Conservation (phyloP, 2,329 filamentous ascomycete species). For the Lecanicillium sp. region DNA sequence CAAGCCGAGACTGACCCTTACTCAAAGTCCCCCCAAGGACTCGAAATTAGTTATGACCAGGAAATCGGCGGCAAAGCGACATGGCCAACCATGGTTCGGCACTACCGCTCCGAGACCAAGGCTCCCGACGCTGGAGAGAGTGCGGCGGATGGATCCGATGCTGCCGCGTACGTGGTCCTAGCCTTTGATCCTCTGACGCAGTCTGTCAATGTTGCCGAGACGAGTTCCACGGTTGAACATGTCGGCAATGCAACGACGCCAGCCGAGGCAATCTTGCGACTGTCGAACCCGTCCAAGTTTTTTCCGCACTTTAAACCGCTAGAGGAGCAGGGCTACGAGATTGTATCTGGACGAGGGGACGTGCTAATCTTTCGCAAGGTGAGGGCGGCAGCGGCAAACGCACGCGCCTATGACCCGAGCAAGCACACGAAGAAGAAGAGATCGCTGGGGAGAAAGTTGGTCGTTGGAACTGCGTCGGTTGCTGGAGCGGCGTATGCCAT, state of each 20-base stretch:
- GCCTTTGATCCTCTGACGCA: slow-evolving; percentile 55
- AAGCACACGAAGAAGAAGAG: slow-evolving; percentile 24
- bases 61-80: slow-evolving; percentile 29
- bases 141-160: slow-evolving; percentile 5
- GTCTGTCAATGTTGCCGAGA: slow-evolving; percentile 50
- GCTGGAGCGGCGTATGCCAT: slow-evolving; percentile 49
- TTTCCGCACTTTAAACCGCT: slow-evolving; percentile 53
- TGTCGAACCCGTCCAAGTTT: slow-evolving; percentile 57
- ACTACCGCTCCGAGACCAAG: slow-evolving; percentile 13
- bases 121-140: slow-evolving; percentile 6
- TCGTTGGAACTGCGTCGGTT: slow-evolving; percentile 45
- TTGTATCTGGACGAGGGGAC: slow-evolving; percentile 54
- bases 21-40: slow-evolving; percentile 36
- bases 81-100: slow-evolving; percentile 27
- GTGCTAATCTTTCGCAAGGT: slow-evolving; percentile 60
- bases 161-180: slow-evolving; percentile 50
- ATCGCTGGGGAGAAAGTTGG: slow-evolving; percentile 36
- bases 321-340: slow-evolving; percentile 55
- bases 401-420: neutral
- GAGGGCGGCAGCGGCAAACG: slow-evolving; percentile 16
- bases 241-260: slow-evolving; percentile 44
- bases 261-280: slow-evolving; percentile 48
- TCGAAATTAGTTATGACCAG: slow-evolving; percentile 37
- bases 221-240: slow-evolving; percentile 44
- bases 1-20: slow-evolving; percentile 26